Evolutionary conservation across 306 rosid species (phyloP).

Genomic region (Begonia loranthoides): DNA sequence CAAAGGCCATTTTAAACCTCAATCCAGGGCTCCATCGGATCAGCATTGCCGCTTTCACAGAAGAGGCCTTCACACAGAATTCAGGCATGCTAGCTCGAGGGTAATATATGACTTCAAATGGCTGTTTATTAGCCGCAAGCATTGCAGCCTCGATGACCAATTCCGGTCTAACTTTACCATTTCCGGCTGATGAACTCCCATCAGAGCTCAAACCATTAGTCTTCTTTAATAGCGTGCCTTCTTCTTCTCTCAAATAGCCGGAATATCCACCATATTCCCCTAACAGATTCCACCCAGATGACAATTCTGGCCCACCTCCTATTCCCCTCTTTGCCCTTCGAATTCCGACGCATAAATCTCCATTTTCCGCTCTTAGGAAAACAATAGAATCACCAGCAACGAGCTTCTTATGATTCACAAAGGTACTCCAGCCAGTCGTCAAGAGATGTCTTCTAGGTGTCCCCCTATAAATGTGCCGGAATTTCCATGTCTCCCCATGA

Average conservation of each 20-base stretch:
- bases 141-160: conserved; percentile 60
- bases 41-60: conserved; percentile 53
- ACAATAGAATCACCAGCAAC: conserved; percentile 87
- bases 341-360: conserved; percentile 80
- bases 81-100: conserved; percentile 84
- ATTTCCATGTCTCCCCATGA: conserved; percentile 86
- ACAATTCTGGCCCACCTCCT: conserved; percentile 42
- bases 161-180: conserved; percentile 55
- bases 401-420: conserved; percentile 88
- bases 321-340: conserved; percentile 73
- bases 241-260: conserved; percentile 40
- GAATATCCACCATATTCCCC: conserved; percentile 61
- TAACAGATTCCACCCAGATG: conserved; percentile 63
- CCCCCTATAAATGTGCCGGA: conserved; percentile 86
- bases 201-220: conserved; percentile 25
- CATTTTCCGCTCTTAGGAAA: conserved; percentile 62
- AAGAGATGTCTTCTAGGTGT: conserved; percentile 86
- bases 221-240: conserved; percentile 24
- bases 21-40: conserved; percentile 65
- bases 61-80: conserved; percentile 68
- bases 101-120: conserved; percentile 78
- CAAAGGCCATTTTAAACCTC: conserved; percentile 96
- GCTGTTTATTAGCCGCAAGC: conserved; percentile 48
- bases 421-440: conserved; percentile 96
- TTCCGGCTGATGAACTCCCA: too few relatives aligned